phyloP scores from a whole-genome alignment of 192 early-diverging fungal genomes.

The Chytriomyces confervae region DNA sequence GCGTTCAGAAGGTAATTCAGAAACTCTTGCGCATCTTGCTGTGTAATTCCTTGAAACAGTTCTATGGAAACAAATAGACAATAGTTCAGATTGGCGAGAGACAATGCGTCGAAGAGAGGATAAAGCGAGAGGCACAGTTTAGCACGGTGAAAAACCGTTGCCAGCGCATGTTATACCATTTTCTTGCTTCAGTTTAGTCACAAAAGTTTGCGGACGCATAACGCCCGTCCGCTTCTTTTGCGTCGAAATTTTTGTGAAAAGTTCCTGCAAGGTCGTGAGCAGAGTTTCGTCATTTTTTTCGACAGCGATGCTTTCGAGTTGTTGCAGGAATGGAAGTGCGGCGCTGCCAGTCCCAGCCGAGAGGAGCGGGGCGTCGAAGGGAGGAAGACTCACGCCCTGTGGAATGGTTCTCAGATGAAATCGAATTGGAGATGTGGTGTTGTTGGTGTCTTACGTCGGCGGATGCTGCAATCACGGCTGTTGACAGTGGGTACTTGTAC shows the following conservation, averaged over 20 bases:
- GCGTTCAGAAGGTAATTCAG: conserved; percentile 93
- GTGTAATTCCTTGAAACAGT: conserved; percentile 89
- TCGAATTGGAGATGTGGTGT: background rate
- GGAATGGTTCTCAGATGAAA: background rate
- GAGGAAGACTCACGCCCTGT: background rate
- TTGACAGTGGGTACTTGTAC: conserved; percentile 66
- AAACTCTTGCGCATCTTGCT: conserved; percentile 99
- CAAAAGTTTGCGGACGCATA: conserved; percentile 82
- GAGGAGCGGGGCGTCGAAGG: background rate
- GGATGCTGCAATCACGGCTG: conserved; percentile 38
- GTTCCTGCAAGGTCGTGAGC: conserved; percentile 80
- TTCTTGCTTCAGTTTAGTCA: conserved; percentile 88
- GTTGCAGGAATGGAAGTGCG: conserved; percentile 20
- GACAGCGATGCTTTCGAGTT: conserved; percentile 3
- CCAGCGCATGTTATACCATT: conserved; percentile 70
- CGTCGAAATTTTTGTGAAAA: conserved; percentile 83
- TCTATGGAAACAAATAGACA: conserved; percentile 53
- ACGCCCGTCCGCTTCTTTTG: conserved; percentile 85
- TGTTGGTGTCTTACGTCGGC: conserved; percentile 6
- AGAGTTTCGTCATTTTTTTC: conserved; percentile 72
- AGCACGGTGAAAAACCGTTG: background rate
- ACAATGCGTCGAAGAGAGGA: background rate
- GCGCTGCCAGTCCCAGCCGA: background rate
- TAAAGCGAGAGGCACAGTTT: too few relatives aligned
- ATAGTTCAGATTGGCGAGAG: background rate